Evolutionary conservation across 495 filamentous ascomycete genomes (phyloP), one percentile per base, ranked within the genome.

Genomic region (Hypoxylon intermedium): DNA sequence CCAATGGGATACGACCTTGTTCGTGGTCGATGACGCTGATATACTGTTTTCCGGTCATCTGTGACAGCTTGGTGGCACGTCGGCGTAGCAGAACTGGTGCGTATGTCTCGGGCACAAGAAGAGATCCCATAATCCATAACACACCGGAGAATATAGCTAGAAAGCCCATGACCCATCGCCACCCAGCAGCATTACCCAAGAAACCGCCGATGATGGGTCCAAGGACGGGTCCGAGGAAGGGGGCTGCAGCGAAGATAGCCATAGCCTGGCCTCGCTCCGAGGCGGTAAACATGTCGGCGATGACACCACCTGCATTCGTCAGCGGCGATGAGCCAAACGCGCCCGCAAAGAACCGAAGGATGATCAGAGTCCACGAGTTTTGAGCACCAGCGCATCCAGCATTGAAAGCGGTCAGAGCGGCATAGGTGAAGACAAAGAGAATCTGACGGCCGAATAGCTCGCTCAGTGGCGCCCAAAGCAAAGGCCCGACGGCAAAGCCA

Each of bases 51-150:
- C 86, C 85, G 5, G 84, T 91, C 51, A 84, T 80, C 62, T 82
- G 76, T 26, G 85, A 81, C 34, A 90, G 73, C 37, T 77, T 75
- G 19, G 72, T 67, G 1, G 91, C 90, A 49, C 87, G 87, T 23
- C 76, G 68, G 48, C 84, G 81, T 24, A 93, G 74, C 11, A 93
- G 72, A 19, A 85, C 83, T 11, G 75, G 69, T 4, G 43, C 83
- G 65, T 93, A 94, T 0, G 90, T 93, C 71, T 93, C 90, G 6
- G 89, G 89, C 2, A 91, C 83, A 15, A 89, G 72, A 19, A 86
- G 64, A 40, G 81, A 60, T 19, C 90, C 81, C 20, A 79, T 67
- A 15, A 76, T 72, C 23, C 87, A 79, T 46, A 87, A 67, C 20
- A 85, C 63, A 5, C 77, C 83, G 1, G 84, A 79, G 83, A 89